Conservation (phyloP, 441 rosid species). For the Hura crepitans region DNA sequence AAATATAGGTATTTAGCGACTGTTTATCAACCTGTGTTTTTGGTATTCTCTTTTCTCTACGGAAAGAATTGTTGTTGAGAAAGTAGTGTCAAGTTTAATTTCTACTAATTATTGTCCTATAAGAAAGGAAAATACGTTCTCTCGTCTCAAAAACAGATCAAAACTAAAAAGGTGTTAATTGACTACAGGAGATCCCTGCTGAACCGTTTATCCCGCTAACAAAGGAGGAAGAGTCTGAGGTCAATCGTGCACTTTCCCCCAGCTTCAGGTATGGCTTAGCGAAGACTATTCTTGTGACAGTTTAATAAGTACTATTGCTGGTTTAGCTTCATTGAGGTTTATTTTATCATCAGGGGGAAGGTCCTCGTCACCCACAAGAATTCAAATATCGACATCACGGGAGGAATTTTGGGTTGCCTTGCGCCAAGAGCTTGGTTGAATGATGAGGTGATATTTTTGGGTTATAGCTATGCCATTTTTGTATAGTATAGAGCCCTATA, state of each 20-base stretch:
- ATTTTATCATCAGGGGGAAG: conserved; percentile 39
- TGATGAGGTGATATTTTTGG: conserved; percentile 66
- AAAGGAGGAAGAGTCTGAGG: conserved; percentile 51
- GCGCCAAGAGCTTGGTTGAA: conserved; percentile 82
- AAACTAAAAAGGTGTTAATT: conserved; percentile 16
- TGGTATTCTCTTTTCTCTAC: not conserved
- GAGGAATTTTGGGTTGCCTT: conserved; percentile 61
- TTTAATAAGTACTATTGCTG: conserved; percentile 12
- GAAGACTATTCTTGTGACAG: conserved; percentile 1
- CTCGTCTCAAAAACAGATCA: conserved; percentile 8
- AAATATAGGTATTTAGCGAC: not conserved
- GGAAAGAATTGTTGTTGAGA: not conserved
- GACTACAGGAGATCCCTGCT: conserved; percentile 45
- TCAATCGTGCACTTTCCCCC: conserved; percentile 47
- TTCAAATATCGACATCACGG: conserved; percentile 74
- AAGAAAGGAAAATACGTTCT: not conserved
- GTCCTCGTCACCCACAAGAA: conserved; percentile 46
- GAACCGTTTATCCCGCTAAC: conserved; percentile 62
- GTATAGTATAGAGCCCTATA: not conserved
- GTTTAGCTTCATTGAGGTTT: conserved; percentile 16
- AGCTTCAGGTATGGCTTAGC: conserved; percentile 45
- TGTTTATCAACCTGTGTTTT: not conserved
- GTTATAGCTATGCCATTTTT: not conserved
- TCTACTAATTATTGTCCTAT: not conserved
- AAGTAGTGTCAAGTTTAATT: not conserved